phyloP scores from a whole-genome alignment of 352 stramenopile species.

The Phytophthora brassicae region DNA sequence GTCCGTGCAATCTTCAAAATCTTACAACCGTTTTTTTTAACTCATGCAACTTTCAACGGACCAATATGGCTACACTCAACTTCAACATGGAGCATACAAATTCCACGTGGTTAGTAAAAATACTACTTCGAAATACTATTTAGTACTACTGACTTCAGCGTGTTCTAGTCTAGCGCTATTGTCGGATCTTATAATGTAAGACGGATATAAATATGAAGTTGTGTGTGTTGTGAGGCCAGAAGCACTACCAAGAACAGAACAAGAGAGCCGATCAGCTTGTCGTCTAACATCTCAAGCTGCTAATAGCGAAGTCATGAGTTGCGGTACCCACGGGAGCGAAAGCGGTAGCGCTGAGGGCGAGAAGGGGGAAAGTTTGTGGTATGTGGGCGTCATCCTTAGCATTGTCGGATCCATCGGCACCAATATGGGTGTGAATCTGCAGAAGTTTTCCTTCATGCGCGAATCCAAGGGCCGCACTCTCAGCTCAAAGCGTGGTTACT shows the following conservation, averaged over 20 bases:
- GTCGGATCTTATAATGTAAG: conserved; percentile 12
- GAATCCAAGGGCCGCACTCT: conserved; percentile 62
- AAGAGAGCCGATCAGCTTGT: not conserved
- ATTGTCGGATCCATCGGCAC: conserved; percentile 72
- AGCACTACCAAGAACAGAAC: not conserved
- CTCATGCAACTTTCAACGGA: not conserved
- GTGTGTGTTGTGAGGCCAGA: not conserved
- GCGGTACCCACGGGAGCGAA: conserved; percentile 8
- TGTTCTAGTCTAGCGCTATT: conserved; percentile 14
- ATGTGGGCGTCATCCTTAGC: conserved; percentile 75
- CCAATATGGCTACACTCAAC: conserved; percentile 14
- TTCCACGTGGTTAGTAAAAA: conserved; percentile 1
- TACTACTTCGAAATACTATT: too few species aligned
- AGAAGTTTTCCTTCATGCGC: conserved; percentile 90
- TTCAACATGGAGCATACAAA: conserved; percentile 32
- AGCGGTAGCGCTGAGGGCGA: not conserved
- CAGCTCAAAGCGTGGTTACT: conserved; percentile 71
- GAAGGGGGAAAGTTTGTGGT: conserved; percentile 42
- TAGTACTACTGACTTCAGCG: not conserved
- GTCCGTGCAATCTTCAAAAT: too few species aligned
- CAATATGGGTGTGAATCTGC: conserved; percentile 87
- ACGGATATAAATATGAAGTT: conserved; percentile 15
- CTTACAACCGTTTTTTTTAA: too few species aligned
- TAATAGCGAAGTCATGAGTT: conserved; percentile 17
- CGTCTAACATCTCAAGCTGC: too few species aligned